These are phyloP conservation scores for Aegilops bicornis DNA, from an alignment of 176 grass and related monocot genomes.

Conservation along the genomic window DNA sequence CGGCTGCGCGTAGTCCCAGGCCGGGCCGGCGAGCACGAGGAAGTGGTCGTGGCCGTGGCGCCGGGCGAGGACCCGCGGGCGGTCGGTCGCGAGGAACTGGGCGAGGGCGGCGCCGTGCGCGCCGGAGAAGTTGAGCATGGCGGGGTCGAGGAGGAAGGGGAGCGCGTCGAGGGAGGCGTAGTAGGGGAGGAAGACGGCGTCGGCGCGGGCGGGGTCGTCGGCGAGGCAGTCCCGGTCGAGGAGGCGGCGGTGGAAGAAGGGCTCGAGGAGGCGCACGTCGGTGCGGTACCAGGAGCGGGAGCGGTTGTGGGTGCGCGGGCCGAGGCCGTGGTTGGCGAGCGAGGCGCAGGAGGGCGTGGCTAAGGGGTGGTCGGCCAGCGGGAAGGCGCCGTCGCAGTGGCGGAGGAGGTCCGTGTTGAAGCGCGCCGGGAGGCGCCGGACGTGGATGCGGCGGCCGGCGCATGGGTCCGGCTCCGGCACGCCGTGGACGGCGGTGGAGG, in stretches of 20 bases:
- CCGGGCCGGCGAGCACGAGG: constrained; percentile 5
- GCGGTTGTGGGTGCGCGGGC: constrained; percentile 13
- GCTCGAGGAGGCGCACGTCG: constrained; percentile 4
- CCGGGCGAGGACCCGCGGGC: not conserved
- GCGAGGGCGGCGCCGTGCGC: not conserved
- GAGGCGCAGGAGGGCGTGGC: constrained; percentile 6
- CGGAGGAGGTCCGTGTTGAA: constrained; percentile 10
- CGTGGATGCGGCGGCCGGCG: constrained; percentile 4
- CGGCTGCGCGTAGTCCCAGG: not conserved
- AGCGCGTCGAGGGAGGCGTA: not conserved
- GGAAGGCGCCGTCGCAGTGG: constrained; percentile 8
- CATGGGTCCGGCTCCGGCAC: not conserved
- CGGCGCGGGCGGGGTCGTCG: not conserved
- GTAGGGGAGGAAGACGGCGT: constrained; percentile 6
- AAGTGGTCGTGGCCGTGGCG: constrained; percentile 6
- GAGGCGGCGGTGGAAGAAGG: constrained; percentile 14
- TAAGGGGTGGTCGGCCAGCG: not conserved
- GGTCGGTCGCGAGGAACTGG: not conserved
- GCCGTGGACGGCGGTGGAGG: not conserved
- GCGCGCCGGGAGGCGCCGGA: not conserved
- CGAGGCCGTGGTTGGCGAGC: constrained; percentile 12
- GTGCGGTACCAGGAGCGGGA: not conserved
- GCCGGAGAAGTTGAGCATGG: constrained; percentile 8
- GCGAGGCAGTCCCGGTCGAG: not conserved
- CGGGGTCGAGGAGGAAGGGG: not conserved